Evolutionary conservation across 257 asterid genomes (phyloP).

Genomic region (Solanum bukasovii): DNA sequence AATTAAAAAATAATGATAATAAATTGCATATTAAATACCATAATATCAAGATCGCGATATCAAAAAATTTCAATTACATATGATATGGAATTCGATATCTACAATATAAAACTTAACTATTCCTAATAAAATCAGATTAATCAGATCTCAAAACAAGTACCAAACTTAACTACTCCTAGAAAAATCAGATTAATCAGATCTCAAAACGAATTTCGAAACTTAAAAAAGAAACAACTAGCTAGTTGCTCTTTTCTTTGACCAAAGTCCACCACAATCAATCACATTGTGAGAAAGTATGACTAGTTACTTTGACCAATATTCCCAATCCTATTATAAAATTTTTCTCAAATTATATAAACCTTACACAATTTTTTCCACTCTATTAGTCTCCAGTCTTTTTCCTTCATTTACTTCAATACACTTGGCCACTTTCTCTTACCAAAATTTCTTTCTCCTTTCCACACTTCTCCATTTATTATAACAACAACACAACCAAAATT

Average conservation of each 20-base stretch:
- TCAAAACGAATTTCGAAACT: background rate
- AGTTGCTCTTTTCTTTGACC: background rate
- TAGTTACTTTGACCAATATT: background rate
- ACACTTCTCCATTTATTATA: background rate
- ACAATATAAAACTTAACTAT: background rate
- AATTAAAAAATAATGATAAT: too few relatives aligned
- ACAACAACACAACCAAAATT: background rate
- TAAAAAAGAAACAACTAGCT: background rate
- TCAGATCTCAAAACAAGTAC: background rate
- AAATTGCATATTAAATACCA: background rate
- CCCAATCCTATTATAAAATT: background rate
- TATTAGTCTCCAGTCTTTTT: background rate
- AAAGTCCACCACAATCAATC: background rate
- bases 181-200: background rate
- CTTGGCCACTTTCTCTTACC: conserved; percentile 6
- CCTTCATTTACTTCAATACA: conserved; percentile 2
- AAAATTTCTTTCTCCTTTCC: background rate
- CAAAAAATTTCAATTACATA: background rate
- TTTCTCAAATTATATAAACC: background rate
- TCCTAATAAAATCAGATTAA: too few relatives aligned
- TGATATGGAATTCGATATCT: background rate
- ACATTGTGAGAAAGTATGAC: background rate
- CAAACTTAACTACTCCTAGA: background rate
- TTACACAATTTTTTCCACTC: background rate
- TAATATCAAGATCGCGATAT: background rate